A percentile compares a stretch with the other conserved stretches of the same genome.
Conservation (phyloP, 305 asterid genomes). For the Ilex paraguariensis region DNA sequence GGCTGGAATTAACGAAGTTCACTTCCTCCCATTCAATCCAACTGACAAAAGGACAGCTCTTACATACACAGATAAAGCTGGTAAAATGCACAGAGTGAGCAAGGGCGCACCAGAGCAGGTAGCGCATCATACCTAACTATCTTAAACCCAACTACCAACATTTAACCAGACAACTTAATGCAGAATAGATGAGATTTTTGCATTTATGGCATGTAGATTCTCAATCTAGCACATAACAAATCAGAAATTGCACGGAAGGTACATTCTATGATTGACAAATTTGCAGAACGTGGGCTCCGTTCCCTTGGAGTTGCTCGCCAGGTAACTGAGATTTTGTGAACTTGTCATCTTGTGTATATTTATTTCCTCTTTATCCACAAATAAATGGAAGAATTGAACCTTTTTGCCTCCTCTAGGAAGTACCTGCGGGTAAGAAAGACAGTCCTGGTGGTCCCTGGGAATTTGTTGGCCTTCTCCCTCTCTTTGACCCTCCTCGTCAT, state of each 20-base stretch:
- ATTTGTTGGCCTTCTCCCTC: slow-evolving; percentile 51
- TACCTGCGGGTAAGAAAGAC: slow-evolving; percentile 46
- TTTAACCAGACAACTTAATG: not conserved
- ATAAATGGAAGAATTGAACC: not conserved
- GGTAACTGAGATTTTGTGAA: slow-evolving; percentile 20
- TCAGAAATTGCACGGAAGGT: slow-evolving; percentile 37
- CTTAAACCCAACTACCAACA: not conserved
- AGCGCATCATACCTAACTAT: slow-evolving; percentile 7
- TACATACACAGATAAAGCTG: not conserved
- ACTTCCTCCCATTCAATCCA: slow-evolving; percentile 5
- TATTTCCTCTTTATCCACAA: not conserved
- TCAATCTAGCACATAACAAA: slow-evolving; percentile 41
- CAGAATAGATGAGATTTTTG: slow-evolving; percentile 6
- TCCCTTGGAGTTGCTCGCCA: slow-evolving; percentile 54
- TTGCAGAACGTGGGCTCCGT: slow-evolving; percentile 55
- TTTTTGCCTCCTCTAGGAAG: slow-evolving; percentile 27
- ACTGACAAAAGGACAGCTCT: slow-evolving; percentile 1
- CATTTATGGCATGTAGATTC: slow-evolving; percentile 30
- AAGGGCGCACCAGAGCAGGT: slow-evolving; percentile 64
- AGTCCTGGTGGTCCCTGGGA: slow-evolving; percentile 57
- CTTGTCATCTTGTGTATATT: not conserved
- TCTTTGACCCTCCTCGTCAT: slow-evolving; percentile 57
- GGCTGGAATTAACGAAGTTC: slow-evolving; percentile 2
- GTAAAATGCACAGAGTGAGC: slow-evolving; percentile 9
- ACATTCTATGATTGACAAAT: slow-evolving; percentile 39